Conservation (phyloP, 1,284 basidiomycete species). For the Vanrija sp. region DNA sequence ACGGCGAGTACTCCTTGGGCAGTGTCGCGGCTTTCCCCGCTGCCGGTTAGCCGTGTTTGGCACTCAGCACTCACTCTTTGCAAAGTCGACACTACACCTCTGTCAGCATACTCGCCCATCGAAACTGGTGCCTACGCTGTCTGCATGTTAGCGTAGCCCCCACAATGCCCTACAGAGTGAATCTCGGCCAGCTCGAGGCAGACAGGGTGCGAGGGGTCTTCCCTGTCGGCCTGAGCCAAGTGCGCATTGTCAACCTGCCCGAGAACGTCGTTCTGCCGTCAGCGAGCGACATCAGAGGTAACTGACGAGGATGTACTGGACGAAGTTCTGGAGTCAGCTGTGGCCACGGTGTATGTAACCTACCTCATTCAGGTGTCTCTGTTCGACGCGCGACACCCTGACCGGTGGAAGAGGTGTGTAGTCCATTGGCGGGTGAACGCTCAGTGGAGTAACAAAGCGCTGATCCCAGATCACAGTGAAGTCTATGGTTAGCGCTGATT, state of each 20-base stretch:
- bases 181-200: constrained; percentile 34
- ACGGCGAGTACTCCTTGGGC: constrained; percentile 24
- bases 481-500: constrained; percentile 13
- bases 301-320: constrained; percentile 40
- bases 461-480: constrained; percentile 50
- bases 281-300: neutral
- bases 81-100: constrained; percentile 41
- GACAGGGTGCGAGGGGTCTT: constrained; percentile 7
- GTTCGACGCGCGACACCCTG: constrained; percentile 36
- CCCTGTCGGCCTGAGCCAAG: constrained; percentile 38
- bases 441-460: constrained; percentile 35
- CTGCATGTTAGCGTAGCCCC: constrained; percentile 21
- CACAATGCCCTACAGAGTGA: constrained; percentile 33
- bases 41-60: constrained; percentile 1
- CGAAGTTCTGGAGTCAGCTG: constrained; percentile 36
- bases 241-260: constrained; percentile 47
- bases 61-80: constrained; percentile 37
- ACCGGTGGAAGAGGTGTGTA: constrained; percentile 40
- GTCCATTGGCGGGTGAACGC: constrained; percentile 36
- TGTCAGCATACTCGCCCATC: constrained; percentile 4
- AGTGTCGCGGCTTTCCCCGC: constrained; percentile 42
- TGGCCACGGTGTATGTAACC: neutral
- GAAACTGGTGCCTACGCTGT: constrained; percentile 26
- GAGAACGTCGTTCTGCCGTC: constrained; percentile 40
- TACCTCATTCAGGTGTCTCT: constrained; percentile 44